Conservation (phyloP, 805 yeast species). For the Torulaspora quercuum region DNA sequence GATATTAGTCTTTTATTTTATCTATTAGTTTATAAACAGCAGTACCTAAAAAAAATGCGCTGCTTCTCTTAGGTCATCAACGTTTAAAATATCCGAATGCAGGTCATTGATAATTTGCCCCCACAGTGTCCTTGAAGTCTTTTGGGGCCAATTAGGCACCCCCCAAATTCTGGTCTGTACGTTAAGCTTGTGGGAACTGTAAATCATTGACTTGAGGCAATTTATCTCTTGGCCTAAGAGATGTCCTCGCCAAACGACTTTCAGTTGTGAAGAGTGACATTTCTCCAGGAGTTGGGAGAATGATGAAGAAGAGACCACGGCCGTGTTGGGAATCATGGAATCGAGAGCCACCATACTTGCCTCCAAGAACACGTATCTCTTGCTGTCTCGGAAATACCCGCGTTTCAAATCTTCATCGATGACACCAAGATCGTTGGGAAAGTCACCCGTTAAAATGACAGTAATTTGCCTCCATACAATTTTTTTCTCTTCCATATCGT, state of each 20-base stretch:
- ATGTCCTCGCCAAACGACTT: conserved; percentile 13
- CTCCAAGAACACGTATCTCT: conserved; percentile 43
- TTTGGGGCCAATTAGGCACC: conserved; percentile 62
- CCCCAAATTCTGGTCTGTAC: conserved; percentile 68
- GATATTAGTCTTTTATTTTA: not conserved
- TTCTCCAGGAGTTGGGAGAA: conserved; percentile 27
- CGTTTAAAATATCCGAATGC: conserved; percentile 59
- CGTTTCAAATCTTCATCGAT: conserved; percentile 14
- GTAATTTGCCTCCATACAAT: conserved; percentile 54
- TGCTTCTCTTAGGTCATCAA: conserved; percentile 67
- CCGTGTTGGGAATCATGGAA: conserved; percentile 5
- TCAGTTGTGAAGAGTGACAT: conserved; percentile 16
- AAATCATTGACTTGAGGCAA: conserved; percentile 30
- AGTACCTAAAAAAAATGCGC: too few relatives aligned
- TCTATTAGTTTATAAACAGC: too few relatives aligned
- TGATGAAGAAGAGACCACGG: conserved; percentile 45
- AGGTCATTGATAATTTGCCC: conserved; percentile 40
- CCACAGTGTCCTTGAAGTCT: conserved; percentile 47
- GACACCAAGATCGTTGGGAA: conserved; percentile 39
- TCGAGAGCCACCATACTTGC: conserved; percentile 36
- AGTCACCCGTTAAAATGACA: conserved; percentile 62
- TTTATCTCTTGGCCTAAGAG: conserved; percentile 15
- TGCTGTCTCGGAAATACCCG: conserved; percentile 24
- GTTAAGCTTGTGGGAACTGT: conserved; percentile 47
- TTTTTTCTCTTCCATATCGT: conserved; percentile 36